Base-by-base conservation (phyloP, 257 asterid species). In the Dorcoceras hygrometricum region DNA sequence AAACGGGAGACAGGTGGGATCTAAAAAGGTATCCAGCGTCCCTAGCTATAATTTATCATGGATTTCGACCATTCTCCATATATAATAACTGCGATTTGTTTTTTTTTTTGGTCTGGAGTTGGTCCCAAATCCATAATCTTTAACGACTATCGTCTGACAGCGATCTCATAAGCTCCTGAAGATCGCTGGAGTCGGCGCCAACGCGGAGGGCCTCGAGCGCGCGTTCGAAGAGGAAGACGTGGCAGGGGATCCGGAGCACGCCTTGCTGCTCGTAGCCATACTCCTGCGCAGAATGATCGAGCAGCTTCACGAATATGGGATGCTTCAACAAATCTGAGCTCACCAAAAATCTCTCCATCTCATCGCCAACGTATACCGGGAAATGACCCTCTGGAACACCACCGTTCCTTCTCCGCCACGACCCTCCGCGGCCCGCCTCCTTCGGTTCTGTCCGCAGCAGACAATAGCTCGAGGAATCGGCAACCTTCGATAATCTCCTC, bases 361-460 rank as follows among this genome's bases (percentile, higher is more conserved):
- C 96, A 57, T 91, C 96, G 2, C 97, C 97, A n/a, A 91, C 97
- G 83, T 80, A 91, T 4, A 91, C 95, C 43, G 97, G 97, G 9
- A 91, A 77, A 68, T 91, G 96, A 0, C 97, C 97, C 69, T 91
- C 82, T 34, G 97, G 97, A 24, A 90, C 96, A 7, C 78, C 80
- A 26, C 79, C 76, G 56, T 72, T 61, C 46, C 71, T 43, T 61
- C 66, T 62, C 39, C 85, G 73, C 63, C 78, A 59, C 3, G 81
- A 65, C 8, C 51, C 74, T 23, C 69, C 5, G 4, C 79, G 34
- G 14, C 79, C 61, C 62, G 78, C 59, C 61, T 72, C 58, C 55
- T 80, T 55, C 1, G 95, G 54, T 6, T 77, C 78, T 0, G 95
- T 78, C 26, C 85, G 54, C 48, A 84, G 50, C 36, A 86, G 62